Evolutionary conservation across 345 rosid species (phyloP).

Genomic region (Excoecaria cochinchinensis): DNA sequence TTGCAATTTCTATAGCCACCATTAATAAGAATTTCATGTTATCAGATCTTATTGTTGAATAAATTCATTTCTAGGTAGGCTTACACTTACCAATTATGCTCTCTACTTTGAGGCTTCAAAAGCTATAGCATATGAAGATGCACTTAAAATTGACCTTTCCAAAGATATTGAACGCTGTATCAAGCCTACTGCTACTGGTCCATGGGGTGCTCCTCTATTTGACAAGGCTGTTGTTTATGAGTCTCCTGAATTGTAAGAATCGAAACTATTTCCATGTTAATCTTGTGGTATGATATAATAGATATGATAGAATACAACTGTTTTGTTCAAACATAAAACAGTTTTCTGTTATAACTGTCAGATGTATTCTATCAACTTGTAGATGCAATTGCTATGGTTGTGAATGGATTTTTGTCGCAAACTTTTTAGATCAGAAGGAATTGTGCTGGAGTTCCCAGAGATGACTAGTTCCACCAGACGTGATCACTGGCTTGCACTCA

Average conservation of each 20-base stretch:
- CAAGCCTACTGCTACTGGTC: conserved; percentile 82
- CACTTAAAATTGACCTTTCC: conserved; percentile 78
- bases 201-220: conserved; percentile 96
- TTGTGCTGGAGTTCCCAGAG: conserved; percentile 92
- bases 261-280: too few species aligned
- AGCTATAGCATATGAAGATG: conserved; percentile 68
- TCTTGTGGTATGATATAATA: too few species aligned
- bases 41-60: conserved; percentile 1
- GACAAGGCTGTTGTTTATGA: conserved; percentile 83
- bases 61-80: conserved; percentile 58
- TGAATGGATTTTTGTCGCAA: conserved; percentile 9
- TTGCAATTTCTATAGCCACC: not conserved
- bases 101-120: conserved; percentile 91
- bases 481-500: conserved; percentile 83
- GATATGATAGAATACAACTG: too few species aligned
- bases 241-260: conserved; percentile 70
- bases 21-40: too few species aligned
- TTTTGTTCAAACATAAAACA: too few species aligned
- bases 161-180: conserved; percentile 39
- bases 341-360: too few species aligned
- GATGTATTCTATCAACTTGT: not conserved
- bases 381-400: not conserved
- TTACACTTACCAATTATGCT: conserved; percentile 84
- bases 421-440: conserved; percentile 59
- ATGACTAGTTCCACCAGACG: conserved; percentile 89